These are phyloP conservation scores for Naganishia sp. DNA, from an alignment of 1,284 basidiomycete species.

Conservation along the genomic window DNA sequence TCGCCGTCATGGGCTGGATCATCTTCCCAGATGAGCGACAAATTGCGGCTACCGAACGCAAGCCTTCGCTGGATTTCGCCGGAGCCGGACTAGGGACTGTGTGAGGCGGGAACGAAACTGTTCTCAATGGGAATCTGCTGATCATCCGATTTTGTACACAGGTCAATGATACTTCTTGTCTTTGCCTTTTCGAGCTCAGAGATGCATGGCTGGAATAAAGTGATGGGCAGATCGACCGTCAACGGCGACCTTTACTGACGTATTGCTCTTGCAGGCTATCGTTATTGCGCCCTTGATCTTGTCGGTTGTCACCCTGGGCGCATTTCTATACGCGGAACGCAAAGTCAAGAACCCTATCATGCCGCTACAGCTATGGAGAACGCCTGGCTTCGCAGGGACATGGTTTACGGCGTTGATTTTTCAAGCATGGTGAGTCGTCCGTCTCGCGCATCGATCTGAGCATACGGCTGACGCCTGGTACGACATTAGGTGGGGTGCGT, in stretches of 20 bases:
- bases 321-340: background rate
- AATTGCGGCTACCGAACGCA: background rate
- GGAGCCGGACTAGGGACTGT: background rate
- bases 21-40: background rate
- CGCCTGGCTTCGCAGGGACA: background rate
- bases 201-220: background rate
- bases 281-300: background rate
- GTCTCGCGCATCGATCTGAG: too few species aligned
- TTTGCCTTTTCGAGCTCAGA: background rate
- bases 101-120: background rate
- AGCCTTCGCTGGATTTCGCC: background rate
- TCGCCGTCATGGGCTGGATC: background rate
- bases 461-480: too few species aligned
- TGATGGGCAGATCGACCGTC: background rate
- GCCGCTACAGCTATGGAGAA: background rate
- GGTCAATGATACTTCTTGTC: background rate
- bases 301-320: background rate
- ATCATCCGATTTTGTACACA: background rate
- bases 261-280: background rate
- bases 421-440: background rate
- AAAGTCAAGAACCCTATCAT: slow-evolving; percentile 7
- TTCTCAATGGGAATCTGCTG: background rate
- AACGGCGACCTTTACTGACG: background rate
- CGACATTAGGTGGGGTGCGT: too few species aligned
- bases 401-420: background rate